These are phyloP conservation scores for Penicillium fimorum DNA, from an alignment of 495 filamentous ascomycete species.

Conservation along the genomic window DNA sequence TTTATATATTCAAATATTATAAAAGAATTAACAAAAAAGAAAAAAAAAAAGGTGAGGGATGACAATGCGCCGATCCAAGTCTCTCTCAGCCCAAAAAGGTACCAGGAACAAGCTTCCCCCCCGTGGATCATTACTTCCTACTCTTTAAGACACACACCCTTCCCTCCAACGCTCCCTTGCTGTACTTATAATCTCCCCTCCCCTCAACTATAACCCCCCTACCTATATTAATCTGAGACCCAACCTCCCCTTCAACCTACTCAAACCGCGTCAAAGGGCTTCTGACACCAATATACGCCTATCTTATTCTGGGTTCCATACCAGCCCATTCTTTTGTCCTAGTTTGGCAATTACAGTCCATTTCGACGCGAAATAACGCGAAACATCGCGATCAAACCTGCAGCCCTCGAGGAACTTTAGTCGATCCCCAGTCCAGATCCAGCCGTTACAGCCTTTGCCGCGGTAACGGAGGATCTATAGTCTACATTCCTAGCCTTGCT, in stretches of 20 bases:
- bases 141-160: slow-evolving; percentile 26
- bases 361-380: slow-evolving; percentile 24
- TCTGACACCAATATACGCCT: slow-evolving; percentile 9
- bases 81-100: slow-evolving; percentile 11
- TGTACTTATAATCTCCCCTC: slow-evolving; percentile 27
- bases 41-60: slow-evolving; percentile 34
- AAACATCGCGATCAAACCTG: slow-evolving; percentile 19
- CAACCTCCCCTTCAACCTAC: slow-evolving; percentile 14
- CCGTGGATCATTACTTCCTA: slow-evolving; percentile 8
- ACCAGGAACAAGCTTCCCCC: slow-evolving; percentile 28
- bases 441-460: slow-evolving; percentile 20
- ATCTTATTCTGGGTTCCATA: not conserved
- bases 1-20: slow-evolving; percentile 4
- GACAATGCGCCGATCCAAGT: slow-evolving; percentile 24
- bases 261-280: slow-evolving; percentile 11
- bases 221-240: slow-evolving; percentile 35
- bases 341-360: slow-evolving; percentile 2
- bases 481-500: slow-evolving; percentile 50
- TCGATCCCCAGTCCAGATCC: slow-evolving; percentile 22
- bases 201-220: slow-evolving; percentile 11
- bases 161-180: slow-evolving; percentile 20
- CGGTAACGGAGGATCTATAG: slow-evolving; percentile 42
- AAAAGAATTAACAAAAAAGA: slow-evolving; percentile 16
- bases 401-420: slow-evolving; percentile 2
- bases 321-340: slow-evolving; percentile 10